Percentiles rank a stretch among this genome's conserved stretches.
Conservation (phyloP, 148 eudicot genomes). For the Persicaria tinctoria region DNA sequence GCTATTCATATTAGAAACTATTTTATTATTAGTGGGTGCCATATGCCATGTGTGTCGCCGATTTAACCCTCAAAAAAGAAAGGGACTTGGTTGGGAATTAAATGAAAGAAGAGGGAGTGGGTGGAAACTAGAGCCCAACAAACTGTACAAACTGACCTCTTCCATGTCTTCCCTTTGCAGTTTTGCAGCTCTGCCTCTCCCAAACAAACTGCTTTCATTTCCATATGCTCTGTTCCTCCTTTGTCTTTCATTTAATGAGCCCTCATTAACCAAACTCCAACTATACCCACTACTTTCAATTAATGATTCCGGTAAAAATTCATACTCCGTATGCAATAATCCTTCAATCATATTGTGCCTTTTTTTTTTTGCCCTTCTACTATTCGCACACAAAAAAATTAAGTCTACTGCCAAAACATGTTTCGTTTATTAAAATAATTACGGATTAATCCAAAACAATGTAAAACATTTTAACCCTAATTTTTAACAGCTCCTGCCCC, state of each 20-base stretch:
- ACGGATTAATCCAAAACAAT: no score
- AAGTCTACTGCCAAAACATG: no score
- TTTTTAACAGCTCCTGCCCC: no score
- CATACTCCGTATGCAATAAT: no score
- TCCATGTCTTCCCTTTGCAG: neutral
- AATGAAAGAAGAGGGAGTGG: neutral
- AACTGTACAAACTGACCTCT: neutral
- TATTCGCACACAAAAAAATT: no score
- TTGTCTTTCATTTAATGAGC: neutral
- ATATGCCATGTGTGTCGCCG: neutral
- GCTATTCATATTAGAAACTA: no score
- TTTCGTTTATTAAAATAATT: no score
- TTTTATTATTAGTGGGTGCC: no score
- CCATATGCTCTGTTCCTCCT: constrained; percentile 8
- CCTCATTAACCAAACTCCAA: neutral
- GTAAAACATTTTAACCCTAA: no score
- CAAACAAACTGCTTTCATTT: constrained; percentile 6
- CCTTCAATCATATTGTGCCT: no score
- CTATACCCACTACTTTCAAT: neutral
- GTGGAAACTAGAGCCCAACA: constrained; percentile 5
- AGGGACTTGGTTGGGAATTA: neutral
- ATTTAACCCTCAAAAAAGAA: neutral
- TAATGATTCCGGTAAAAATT: no score
- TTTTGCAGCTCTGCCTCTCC: neutral
- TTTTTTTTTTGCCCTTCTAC: no score